Percentiles rank a stretch among this genome's conserved stretches.
Evolutionary conservation across 176 grass and related monocot species (phyloP).

Genomic region (Panicum miliaceum): DNA sequence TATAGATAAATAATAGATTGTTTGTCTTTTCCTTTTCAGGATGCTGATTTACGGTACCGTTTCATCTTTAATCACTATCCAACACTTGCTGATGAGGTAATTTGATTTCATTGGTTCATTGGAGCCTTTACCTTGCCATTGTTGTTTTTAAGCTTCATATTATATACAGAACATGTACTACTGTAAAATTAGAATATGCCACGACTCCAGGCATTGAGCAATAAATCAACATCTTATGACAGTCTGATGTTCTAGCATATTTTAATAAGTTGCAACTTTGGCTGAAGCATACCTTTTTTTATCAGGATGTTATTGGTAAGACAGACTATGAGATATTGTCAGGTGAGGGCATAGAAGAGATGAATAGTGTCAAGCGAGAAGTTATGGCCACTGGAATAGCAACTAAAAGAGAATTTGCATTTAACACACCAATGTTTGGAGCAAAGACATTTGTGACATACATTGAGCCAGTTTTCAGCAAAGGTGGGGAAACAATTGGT

Average conservation of each 20-base stretch:
- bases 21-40: constrained; percentile 58
- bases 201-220: neutral
- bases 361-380: constrained; percentile 81
- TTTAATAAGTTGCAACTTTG: constrained; percentile 33
- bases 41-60: constrained; percentile 81
- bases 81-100: constrained; percentile 90
- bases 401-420: constrained; percentile 85
- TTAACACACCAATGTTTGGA: constrained; percentile 84
- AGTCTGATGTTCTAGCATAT: constrained; percentile 18
- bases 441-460: constrained; percentile 90
- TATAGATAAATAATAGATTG: neutral
- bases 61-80: constrained; percentile 99
- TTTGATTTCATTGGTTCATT: neutral
- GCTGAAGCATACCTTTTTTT: constrained; percentile 29
- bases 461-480: constrained; percentile 91
- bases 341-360: constrained; percentile 79
- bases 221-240: neutral
- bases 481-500: constrained; percentile 69
- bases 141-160: constrained; percentile 26
- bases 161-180: neutral
- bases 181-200: neutral
- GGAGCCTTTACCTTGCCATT: neutral
- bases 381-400: constrained; percentile 68
- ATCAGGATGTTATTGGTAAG: constrained; percentile 96
- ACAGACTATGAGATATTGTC: constrained; percentile 88